Base-by-base conservation (phyloP, 441 rosid species). In the Dalechampia spathulata region DNA sequence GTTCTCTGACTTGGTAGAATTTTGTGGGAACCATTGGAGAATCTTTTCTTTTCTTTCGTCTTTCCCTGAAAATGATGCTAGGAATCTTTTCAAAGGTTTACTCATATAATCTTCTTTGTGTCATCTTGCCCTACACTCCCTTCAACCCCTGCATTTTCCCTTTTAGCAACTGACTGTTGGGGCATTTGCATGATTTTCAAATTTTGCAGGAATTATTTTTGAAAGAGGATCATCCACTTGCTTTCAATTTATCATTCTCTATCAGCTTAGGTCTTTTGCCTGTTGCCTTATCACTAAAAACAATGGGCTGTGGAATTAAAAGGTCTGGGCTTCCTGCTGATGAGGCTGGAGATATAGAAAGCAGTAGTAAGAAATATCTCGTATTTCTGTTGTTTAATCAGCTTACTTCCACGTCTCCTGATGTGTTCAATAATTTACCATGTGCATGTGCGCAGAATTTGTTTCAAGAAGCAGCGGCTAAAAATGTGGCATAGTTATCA, bases 211-310 rank as follows among this genome's bases (percentile, higher is more conserved):
- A 82, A 19, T 48, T 81, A 49, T 58, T 78, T 68, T 49, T 90
- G 77, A 73, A 76, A 68, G 99, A 93, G 82, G 86, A 90, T 77
- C 99, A 93, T 72, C 89, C 99, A 60, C 82, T 93, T 64, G 89
- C 82, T 60, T 75, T 82, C 71, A 87, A 82, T 71, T 60, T 93
- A 52, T 80, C 96, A 37, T 87, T 93, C 70, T 78, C 83, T 50
- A 68, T 76, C 55, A 87, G 97, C 78, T 75, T 90, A 63, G 99
- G 96, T 66, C 87, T 90, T 69, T 63, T 93, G 72, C 99, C 99
- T 22, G 68, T 67, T 66, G 68, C 82, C 5, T 37, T 93, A 60
- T 83, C 97, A 26, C 76, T 93, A 74, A 75, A 73, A 62, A 82
- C 97, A 22, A 76, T 78, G 36, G 92, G 95, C 46, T 90, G 97